phyloP scores from a whole-genome alignment of 352 stramenopile genomes.

The Pythium apleroticum region DNA sequence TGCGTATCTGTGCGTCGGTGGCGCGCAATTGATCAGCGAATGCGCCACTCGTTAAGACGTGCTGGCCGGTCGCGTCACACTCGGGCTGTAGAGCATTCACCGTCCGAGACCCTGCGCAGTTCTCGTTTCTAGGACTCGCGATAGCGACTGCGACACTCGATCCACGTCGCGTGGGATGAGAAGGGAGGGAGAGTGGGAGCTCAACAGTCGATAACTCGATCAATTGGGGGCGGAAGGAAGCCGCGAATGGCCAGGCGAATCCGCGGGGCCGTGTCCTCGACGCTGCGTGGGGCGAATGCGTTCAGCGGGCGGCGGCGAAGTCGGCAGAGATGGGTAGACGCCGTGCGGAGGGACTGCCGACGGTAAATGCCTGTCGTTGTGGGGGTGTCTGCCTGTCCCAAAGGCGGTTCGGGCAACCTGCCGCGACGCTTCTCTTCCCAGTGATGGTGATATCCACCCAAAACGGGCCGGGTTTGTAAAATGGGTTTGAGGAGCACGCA shows the following conservation, averaged over 20 bases:
- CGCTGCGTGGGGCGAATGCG: not conserved
- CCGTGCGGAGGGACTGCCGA: not conserved
- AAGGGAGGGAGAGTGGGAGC: not conserved
- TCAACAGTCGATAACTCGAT: too few species aligned
- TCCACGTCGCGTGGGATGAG: slow-evolving; percentile 1
- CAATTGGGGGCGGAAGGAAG: not conserved
- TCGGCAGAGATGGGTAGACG: not conserved
- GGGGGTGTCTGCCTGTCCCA: slow-evolving; percentile 11
- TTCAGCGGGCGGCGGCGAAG: not conserved
- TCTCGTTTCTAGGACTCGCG: not conserved
- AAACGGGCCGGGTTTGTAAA: not conserved
- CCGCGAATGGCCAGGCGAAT: not conserved
- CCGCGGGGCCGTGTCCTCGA: not conserved
- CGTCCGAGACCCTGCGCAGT: not conserved
- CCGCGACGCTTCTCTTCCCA: slow-evolving; percentile 27
- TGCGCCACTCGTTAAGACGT: not conserved
- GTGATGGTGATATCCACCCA: slow-evolving; percentile 2
- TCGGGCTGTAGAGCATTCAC: not conserved
- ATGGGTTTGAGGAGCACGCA: not conserved
- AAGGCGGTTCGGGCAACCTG: slow-evolving; percentile 23
- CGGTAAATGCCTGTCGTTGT: not conserved
- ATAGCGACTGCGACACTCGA: not conserved
- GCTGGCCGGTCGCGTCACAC: not conserved
- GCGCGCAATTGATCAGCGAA: slow-evolving; percentile 1
- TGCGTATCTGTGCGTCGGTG: not conserved